Base-by-base conservation (phyloP, 495 filamentous ascomycete species). In the Beverwykella pulmonaria region DNA sequence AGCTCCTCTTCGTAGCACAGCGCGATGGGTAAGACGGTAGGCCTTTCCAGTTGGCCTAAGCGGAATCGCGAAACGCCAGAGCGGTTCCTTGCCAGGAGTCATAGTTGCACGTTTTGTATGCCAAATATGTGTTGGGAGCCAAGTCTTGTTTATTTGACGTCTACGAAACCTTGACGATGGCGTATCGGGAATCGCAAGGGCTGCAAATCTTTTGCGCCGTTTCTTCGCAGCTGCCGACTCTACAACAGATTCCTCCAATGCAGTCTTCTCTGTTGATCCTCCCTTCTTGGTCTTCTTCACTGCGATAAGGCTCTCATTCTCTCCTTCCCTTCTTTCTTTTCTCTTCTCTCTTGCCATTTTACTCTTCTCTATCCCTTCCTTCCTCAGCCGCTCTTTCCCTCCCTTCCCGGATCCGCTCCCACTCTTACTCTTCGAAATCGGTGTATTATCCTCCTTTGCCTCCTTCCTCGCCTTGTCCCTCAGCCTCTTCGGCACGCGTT, bases 71-170 rank as follows among this genome's bases (percentile, higher is more conserved):
- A 97, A 97, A 44, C 92, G 83, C 94, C 94, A 98, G 25, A 95
- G 78, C 1, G 92, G 88, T 53, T 90, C 82, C 62, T 82, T 87
- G 0, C 90, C 87, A 14, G 85, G 83, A 0, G 90, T 90, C 89
- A 98, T 95, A 59, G 82, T 87, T 6, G 94, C 93, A 48, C 94
- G 81, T 72, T 98, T 98, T 17, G 93, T 89, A 79, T 97, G 94
- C 80, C 87, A 98, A 57, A 97, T 75, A 72, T 98, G 94, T 19
- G 94, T 97, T 1, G 94, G 95, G 2, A 98, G 82, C 94, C 94
- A 98, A 0, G 87, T 89, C 80, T 98, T 98, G 75, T 89, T 83
- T 32, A 86, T 75, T 75, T 98, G 94, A 1, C 94, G 86, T 79
- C 92, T 97, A 64, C 87, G 85, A 70, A 88, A 97, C 66, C 88